Conservation (phyloP, 352 stramenopile genomes). For the Vaucheria bursata region DNA sequence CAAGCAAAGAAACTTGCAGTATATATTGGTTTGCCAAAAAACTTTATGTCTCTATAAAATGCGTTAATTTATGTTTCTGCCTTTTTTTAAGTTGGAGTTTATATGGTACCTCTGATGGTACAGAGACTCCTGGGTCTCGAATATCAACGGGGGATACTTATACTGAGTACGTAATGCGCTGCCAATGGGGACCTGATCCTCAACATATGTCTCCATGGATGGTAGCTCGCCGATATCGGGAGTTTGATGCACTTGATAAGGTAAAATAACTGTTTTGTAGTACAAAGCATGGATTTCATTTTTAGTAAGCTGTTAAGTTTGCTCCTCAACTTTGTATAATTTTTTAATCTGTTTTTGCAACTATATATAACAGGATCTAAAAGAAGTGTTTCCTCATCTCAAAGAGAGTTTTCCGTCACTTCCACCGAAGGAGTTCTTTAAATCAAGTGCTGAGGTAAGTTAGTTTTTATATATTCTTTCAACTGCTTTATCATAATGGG, state of each 20-base stretch:
- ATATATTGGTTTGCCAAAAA: no score
- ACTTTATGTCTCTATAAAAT: no score
- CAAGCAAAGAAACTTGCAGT: no score
- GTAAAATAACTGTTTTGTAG: no score
- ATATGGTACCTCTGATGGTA: conserved; percentile 45
- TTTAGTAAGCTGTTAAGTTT: no score
- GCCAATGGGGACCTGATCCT: conserved; percentile 36
- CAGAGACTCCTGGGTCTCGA: conserved; percentile 6
- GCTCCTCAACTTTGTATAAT: no score
- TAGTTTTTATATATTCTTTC: no score
- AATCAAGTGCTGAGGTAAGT: conserved; percentile 28
- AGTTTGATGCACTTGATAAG: conserved; percentile 45
- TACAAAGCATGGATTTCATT: no score
- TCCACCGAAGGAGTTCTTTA: conserved; percentile 47
- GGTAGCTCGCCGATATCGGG: conserved; percentile 45
- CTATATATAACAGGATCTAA: conserved; percentile 34
- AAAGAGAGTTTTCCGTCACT: conserved; percentile 34
- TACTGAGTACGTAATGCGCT: conserved; percentile 50
- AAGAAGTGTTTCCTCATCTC: conserved; percentile 35
- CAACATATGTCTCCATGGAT: conserved; percentile 46
- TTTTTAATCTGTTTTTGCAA: no score
- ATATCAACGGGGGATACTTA: conserved; percentile 37
- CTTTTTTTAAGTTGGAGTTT: conserved; percentile 38
- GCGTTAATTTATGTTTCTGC: no score
- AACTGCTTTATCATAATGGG: no score